Base-by-base conservation (phyloP, 2,329 filamentous ascomycete species). In the Hypocrella siamensis region DNA sequence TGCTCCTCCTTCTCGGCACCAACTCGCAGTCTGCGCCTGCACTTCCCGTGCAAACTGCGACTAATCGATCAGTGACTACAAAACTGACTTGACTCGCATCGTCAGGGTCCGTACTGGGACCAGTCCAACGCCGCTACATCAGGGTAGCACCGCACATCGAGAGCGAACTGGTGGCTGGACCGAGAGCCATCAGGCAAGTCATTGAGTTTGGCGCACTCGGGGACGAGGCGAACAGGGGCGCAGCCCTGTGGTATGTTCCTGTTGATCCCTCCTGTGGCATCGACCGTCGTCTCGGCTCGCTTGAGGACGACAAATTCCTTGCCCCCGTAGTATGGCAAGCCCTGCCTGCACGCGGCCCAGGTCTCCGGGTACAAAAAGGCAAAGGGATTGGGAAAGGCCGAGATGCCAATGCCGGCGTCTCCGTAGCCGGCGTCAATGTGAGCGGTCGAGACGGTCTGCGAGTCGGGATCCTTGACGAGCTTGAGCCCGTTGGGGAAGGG, bases 281-380 rank as follows among this genome's bases (percentile, higher is more conserved):
- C 31, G 16, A 44, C 34, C 8, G 37, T 38, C 22, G 29, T 34
- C 36, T 52, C 48, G 7, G 46, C 43, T 27, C 52, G 54, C 38
- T 56, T 52, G 28, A 63, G 38, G 17, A 54, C 42, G 31, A 52
- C 45, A 31, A 54, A 54, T 29, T 52, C 41, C 14, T 34, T 34
- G 18, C 42, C 39, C n/a, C 41, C 31, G 40, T 61, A 62, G 46
- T 61, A 65, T 1, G 46, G 41, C 3, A 61, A 38, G 2, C 36
- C 40, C 17, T 52, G 51, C 27, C 53, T 46, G 44, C 63, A 67
- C n/a, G 57, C 59, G 11, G 55, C 39, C 35, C 51, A 65, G 1
- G 47, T 53, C 6, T 53, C 47, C 4, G 45, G 48, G 3, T 26
- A 19, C 15, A 60, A 39, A 28, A 45, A 44, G 16, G 47, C 39